phyloP scores from a whole-genome alignment of 2,329 filamentous ascomycete genomes.

The Paecilomyces formosus region DNA sequence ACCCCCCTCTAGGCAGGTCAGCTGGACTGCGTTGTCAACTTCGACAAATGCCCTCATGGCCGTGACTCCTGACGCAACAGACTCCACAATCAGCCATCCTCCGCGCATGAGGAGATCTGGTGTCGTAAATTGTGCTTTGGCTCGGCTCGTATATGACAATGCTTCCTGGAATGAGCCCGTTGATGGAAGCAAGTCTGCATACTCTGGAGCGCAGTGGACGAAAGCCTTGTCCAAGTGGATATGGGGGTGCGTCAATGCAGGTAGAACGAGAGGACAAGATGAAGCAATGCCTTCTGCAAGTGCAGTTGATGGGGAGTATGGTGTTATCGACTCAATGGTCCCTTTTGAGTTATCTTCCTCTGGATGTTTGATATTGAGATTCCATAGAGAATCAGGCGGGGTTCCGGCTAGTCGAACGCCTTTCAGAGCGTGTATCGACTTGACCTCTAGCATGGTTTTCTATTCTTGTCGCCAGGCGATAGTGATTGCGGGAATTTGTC shows the following conservation, averaged over 20 bases:
- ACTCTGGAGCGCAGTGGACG: constrained; percentile 34
- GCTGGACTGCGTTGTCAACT: constrained; percentile 54
- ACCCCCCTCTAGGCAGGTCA: constrained; percentile 52
- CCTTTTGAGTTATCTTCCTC: constrained; percentile 7
- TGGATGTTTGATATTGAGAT: constrained; percentile 19
- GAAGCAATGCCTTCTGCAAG: neutral
- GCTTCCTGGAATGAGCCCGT: constrained; percentile 60
- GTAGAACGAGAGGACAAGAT: constrained; percentile 32
- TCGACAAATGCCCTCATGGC: constrained; percentile 66
- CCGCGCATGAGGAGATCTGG: constrained; percentile 59
- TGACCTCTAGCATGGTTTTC: constrained; percentile 7
- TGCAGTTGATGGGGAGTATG: constrained; percentile 7
- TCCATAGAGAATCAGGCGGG: constrained; percentile 20
- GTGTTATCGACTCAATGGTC: constrained; percentile 19
- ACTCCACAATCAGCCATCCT: constrained; percentile 58
- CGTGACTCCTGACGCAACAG: constrained; percentile 57
- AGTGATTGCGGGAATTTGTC: neutral
- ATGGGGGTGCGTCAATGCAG: constrained; percentile 63
- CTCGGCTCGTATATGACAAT: constrained; percentile 49
- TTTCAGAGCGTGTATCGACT: constrained; percentile 10
- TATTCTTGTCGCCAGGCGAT: neutral
- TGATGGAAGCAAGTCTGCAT: constrained; percentile 52
- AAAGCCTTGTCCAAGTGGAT: constrained; percentile 58
- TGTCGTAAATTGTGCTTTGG: constrained; percentile 56
- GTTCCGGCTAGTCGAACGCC: constrained; percentile 23